phyloP scores from a whole-genome alignment of 306 rosid genomes.

The Fragaria ananassa region DNA sequence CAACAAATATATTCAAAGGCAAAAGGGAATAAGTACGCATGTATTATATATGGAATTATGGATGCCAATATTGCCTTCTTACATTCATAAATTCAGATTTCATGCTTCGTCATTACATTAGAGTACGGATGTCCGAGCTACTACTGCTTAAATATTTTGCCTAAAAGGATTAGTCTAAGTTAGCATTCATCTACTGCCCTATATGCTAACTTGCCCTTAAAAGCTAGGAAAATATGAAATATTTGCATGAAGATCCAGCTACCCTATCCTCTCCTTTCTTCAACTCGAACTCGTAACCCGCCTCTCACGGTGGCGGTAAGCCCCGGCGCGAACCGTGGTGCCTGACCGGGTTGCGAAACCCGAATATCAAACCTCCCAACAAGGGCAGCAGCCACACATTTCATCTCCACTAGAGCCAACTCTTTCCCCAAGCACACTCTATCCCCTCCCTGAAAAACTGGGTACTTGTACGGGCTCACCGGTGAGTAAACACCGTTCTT shows the following conservation, averaged over 20 bases:
- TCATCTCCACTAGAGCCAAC: conserved; percentile 68
- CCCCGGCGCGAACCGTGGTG: conserved; percentile 58
- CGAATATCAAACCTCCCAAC: conserved; percentile 49
- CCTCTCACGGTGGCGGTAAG: conserved; percentile 66
- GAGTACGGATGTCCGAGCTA: no score
- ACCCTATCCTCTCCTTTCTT: conserved; percentile 31
- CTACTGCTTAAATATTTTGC: not conserved
- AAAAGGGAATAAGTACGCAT: not conserved
- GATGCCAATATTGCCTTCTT: not conserved
- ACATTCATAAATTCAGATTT: not conserved
- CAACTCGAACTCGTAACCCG: conserved; percentile 61
- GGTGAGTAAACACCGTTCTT: conserved; percentile 41
- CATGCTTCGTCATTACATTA: not conserved
- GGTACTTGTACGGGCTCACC: conserved; percentile 54
- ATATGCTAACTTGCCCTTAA: not conserved
- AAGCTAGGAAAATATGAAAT: not conserved
- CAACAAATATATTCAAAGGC: not conserved
- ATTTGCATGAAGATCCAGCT: not conserved
- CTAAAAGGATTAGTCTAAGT: not conserved
- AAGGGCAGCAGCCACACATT: conserved; percentile 33
- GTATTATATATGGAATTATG: not conserved
- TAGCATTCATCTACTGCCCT: not conserved
- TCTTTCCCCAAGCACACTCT: conserved; percentile 91
- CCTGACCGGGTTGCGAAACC: conserved; percentile 16
- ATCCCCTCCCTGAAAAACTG: conserved; percentile 79